phyloP scores from a whole-genome alignment of 345 rosid genomes.

The Melaleuca alternifolia region DNA sequence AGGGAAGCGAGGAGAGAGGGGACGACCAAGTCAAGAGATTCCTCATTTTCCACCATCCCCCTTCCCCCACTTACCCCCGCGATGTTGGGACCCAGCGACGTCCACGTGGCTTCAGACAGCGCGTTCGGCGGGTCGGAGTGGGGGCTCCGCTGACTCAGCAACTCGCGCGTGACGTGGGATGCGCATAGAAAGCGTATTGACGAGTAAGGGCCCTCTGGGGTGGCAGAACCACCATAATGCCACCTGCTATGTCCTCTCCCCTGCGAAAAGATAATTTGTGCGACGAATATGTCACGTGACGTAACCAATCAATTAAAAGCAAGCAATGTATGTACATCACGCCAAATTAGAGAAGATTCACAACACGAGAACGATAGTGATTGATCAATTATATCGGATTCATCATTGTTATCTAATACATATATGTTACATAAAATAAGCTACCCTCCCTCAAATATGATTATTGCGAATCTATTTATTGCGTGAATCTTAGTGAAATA shows the following conservation, averaged over 20 bases:
- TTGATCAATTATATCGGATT: accelerated
- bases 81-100: background rate
- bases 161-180: background rate
- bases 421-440: too few species aligned
- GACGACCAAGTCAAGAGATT: background rate
- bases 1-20: background rate
- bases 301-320: background rate
- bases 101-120: background rate
- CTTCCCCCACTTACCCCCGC: too few species aligned
- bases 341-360: background rate
- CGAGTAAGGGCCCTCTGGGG: background rate
- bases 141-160: background rate
- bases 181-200: background rate
- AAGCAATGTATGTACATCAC: too few species aligned
- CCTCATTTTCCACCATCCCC: background rate
- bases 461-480: background rate
- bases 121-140: background rate
- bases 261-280: background rate
- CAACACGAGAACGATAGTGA: accelerated
- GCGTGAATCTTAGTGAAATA: background rate
- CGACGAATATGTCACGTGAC: accelerated
- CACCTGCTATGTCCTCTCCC: background rate
- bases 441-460: background rate
- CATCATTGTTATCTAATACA: background rate
- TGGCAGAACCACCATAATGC: background rate